Conservation (phyloP, 805 yeast species). For the Candida pseudoglaebosa region DNA sequence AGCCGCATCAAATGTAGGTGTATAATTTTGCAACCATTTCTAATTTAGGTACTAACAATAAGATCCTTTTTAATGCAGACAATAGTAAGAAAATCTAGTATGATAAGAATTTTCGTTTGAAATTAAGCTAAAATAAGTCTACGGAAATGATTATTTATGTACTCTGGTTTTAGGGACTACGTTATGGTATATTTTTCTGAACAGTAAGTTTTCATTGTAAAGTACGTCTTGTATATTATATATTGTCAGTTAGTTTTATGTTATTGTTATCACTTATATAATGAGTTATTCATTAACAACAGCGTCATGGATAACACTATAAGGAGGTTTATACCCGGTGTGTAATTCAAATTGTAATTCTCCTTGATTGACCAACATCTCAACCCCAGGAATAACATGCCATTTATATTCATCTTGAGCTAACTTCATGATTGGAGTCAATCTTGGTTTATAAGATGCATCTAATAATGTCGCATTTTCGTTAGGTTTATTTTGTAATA, state of each 20-base stretch:
- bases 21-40: not conserved
- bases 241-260: not conserved
- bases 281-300: conserved; percentile 34
- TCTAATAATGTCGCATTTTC: conserved; percentile 66
- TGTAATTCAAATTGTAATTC: conserved; percentile 78
- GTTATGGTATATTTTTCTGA: too few species aligned
- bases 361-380: conserved; percentile 93
- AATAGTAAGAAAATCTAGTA: too few species aligned
- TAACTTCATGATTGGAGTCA: conserved; percentile 80
- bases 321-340: conserved; percentile 66
- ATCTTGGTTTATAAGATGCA: conserved; percentile 89
- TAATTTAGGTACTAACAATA: not conserved
- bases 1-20: not conserved
- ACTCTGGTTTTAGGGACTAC: not conserved
- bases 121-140: too few species aligned
- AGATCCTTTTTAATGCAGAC: too few species aligned
- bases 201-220: too few species aligned
- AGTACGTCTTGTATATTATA: too few species aligned
- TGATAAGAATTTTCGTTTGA: too few species aligned
- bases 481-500: conserved; percentile 37
- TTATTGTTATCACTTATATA: not conserved
- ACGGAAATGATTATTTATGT: not conserved
- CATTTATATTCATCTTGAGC: conserved; percentile 63
- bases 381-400: conserved; percentile 86
- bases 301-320: conserved; percentile 55